phyloP scores from a whole-genome alignment of 1,284 basidiomycete species.

The Cryptococcus neoformans region DNA sequence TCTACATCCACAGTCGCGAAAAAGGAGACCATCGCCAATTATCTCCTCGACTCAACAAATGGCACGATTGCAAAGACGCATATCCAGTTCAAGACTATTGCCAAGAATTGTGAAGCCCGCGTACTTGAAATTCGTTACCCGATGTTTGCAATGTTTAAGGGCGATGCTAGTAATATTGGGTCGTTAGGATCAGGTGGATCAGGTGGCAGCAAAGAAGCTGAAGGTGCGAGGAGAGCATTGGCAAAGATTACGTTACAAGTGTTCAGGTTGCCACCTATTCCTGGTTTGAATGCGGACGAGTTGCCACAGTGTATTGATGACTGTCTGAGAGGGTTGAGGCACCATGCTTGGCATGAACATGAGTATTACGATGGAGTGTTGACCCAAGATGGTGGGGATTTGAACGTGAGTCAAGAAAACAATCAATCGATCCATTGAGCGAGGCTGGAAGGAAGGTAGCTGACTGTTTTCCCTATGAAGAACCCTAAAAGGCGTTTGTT shows the following conservation, averaged over 20 bases:
- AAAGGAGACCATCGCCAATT: conserved; percentile 65
- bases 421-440: neutral
- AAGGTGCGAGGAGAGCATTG: conserved; percentile 56
- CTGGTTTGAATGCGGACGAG: conserved; percentile 70
- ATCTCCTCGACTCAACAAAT: conserved; percentile 64
- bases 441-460: neutral
- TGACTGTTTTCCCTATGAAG: neutral
- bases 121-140: conserved; percentile 81
- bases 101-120: conserved; percentile 71
- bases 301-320: conserved; percentile 91
- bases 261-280: conserved; percentile 83
- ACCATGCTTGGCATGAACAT: conserved; percentile 87
- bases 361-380: conserved; percentile 89
- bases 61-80: conserved; percentile 76
- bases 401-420: conserved; percentile 61
- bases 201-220: conserved; percentile 7
- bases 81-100: conserved; percentile 80
- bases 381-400: conserved; percentile 95
- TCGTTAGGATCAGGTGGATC: neutral
- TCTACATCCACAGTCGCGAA: conserved; percentile 8
- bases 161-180: conserved; percentile 52
- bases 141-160: conserved; percentile 62
- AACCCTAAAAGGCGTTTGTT: conserved; percentile 82
- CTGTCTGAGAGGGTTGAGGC: conserved; percentile 79
- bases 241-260: conserved; percentile 79